phyloP scores from a whole-genome alignment of 2,329 filamentous ascomycete genomes.

The Orbilia brochopaga region DNA sequence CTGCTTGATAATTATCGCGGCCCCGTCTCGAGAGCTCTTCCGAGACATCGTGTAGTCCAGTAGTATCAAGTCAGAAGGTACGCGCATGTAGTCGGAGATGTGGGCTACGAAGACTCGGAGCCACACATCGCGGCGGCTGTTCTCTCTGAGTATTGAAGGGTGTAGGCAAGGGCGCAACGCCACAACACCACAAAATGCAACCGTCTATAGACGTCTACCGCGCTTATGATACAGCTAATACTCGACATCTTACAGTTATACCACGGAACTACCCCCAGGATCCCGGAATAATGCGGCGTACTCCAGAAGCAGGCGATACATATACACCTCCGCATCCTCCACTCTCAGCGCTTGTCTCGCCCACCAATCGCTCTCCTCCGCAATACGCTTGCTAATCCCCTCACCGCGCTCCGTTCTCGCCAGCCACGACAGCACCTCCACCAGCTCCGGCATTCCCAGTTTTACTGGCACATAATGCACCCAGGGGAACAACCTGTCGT shows the following conservation, averaged over 20 bases:
- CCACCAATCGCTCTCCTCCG: constrained; percentile 65
- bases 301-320: constrained; percentile 68
- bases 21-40: background rate
- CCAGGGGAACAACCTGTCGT: constrained; percentile 66
- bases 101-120: background rate
- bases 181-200: background rate
- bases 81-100: too few relatives aligned
- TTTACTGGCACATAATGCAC: constrained; percentile 66
- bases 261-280: background rate
- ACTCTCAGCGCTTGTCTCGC: constrained; percentile 64
- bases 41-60: too few relatives aligned
- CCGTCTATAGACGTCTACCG: too few relatives aligned
- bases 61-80: too few relatives aligned
- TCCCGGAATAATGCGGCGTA: constrained; percentile 55
- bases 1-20: background rate
- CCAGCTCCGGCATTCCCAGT: constrained; percentile 62
- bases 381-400: constrained; percentile 62
- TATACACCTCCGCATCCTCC: constrained; percentile 67
- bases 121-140: background rate
- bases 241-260: too few relatives aligned
- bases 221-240: too few relatives aligned
- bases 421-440: constrained; percentile 63
- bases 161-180: background rate
- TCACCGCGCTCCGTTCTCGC: constrained; percentile 61
- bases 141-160: too few relatives aligned